phyloP scores from a whole-genome alignment of 306 rosid genomes.

The Cotoneaster glaucophyllus region DNA sequence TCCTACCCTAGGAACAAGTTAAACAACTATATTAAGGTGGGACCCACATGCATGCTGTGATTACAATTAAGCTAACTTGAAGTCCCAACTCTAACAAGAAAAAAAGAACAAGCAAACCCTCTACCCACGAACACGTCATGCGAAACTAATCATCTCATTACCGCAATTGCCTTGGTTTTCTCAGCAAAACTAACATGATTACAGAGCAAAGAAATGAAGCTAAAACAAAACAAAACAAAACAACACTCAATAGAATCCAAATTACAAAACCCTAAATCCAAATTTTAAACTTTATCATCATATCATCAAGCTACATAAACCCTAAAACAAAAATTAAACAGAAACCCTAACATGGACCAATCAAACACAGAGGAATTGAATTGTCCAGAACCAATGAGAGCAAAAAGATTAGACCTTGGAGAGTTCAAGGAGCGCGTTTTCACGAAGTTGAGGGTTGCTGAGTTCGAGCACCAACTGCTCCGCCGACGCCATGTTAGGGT shows the following conservation, averaged over 20 bases:
- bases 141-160: not conserved
- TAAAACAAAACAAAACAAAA: not conserved
- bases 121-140: not conserved
- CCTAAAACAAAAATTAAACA: not conserved
- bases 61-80: not conserved
- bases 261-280: not conserved
- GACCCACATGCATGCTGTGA: not conserved
- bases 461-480: slow-evolving; percentile 45
- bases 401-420: slow-evolving; percentile 31
- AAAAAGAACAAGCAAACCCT: not conserved
- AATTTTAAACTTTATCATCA: not conserved
- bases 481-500: slow-evolving; percentile 46
- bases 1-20: not conserved
- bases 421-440: slow-evolving; percentile 47
- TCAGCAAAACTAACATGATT: not conserved
- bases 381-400: not conserved
- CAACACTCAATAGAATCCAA: not conserved
- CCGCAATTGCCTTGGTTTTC: not conserved
- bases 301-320: not conserved
- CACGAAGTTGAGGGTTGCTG: slow-evolving; percentile 48
- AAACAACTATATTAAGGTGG: not conserved
- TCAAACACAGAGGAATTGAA: not conserved
- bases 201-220: not conserved
- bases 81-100: not conserved
- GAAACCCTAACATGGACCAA: slow-evolving; percentile 5